Percentiles rank a stretch among this genome's conserved stretches.
phyloP scores from a whole-genome alignment of 179 eudicot species.

The Heliamphora pulchella region DNA sequence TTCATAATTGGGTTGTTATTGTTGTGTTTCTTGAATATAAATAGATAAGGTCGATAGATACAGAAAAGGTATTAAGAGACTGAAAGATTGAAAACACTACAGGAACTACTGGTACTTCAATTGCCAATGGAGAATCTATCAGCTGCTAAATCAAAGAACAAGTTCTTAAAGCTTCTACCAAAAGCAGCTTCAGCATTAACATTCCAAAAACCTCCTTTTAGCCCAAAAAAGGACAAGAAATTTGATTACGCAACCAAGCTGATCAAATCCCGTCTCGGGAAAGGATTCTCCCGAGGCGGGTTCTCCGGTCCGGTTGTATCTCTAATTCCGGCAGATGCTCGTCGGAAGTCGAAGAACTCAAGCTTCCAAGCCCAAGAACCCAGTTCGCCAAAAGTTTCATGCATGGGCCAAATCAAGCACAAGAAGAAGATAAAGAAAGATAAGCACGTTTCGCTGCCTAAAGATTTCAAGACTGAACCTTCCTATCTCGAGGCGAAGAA shows the following conservation, averaged over 20 bases:
- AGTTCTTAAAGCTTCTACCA: slow-evolving; percentile 48
- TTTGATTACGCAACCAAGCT: slow-evolving; percentile 2
- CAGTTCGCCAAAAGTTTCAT: slow-evolving; percentile 75
- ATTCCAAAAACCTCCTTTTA: slow-evolving; percentile 47
- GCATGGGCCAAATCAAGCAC: slow-evolving; percentile 84
- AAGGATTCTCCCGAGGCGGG: slow-evolving; percentile 44
- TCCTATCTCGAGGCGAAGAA: background rate
- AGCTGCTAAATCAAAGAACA: slow-evolving; percentile 25
- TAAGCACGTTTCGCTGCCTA: background rate
- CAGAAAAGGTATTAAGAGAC: background rate
- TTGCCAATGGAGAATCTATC: slow-evolving; percentile 23
- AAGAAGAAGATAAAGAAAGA: slow-evolving; percentile 26
- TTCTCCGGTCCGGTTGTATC: slow-evolving; percentile 56
- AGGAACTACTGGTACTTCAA: slow-evolving; percentile 33
- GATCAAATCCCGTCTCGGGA: slow-evolving; percentile 19
- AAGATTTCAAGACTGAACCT: background rate
- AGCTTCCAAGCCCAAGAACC: slow-evolving; percentile 49
- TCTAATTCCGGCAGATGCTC: slow-evolving; percentile 53
- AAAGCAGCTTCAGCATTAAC: slow-evolving; percentile 39
- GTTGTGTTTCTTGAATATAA: background rate
- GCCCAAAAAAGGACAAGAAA: slow-evolving; percentile 44
- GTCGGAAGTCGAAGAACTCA: slow-evolving; percentile 30
- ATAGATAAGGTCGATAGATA: background rate
- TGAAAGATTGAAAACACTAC: too few relatives aligned
- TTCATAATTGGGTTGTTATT: background rate